A percentile compares a stretch with the other conserved stretches of the same genome.
Conservation (phyloP, 768 basidiomycete species). For the Candolleomyces aberdarensis region DNA sequence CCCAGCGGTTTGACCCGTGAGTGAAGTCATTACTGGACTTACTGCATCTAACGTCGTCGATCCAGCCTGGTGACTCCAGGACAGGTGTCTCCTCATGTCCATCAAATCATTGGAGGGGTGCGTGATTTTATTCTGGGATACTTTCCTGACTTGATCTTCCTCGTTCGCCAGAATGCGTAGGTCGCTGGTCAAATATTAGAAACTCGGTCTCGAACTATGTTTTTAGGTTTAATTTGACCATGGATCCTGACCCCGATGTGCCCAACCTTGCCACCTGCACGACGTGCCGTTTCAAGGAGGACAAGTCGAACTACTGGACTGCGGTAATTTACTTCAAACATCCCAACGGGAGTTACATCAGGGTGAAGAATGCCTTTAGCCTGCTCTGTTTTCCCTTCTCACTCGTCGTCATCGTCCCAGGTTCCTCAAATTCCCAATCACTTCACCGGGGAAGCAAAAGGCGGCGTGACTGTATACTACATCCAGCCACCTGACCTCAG, state of each 20-base stretch:
- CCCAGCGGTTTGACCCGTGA: too few relatives aligned
- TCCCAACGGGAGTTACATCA: slow-evolving; percentile 1
- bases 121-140: too few relatives aligned
- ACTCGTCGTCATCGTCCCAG: background rate
- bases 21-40: too few relatives aligned
- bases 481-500: background rate
- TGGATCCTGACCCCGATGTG: background rate
- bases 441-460: background rate
- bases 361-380: background rate
- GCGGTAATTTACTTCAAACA: slow-evolving; percentile 8
- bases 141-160: too few relatives aligned
- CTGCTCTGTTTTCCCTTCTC: background rate
- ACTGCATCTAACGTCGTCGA: too few relatives aligned
- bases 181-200: too few relatives aligned
- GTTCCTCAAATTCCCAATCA: slow-evolving; percentile 7
- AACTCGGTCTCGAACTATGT: too few relatives aligned
- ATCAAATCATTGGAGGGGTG: too few relatives aligned
- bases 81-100: too few relatives aligned
- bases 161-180: background rate
- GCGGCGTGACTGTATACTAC: slow-evolving; percentile 10
- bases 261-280: background rate
- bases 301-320: slow-evolving; percentile 8
- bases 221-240: background rate
- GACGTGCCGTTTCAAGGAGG: background rate
- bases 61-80: too few relatives aligned